These are phyloP conservation scores for Hortaea werneckii DNA, from an alignment of 2,329 filamentous ascomycete genomes.

Conservation along the genomic window DNA sequence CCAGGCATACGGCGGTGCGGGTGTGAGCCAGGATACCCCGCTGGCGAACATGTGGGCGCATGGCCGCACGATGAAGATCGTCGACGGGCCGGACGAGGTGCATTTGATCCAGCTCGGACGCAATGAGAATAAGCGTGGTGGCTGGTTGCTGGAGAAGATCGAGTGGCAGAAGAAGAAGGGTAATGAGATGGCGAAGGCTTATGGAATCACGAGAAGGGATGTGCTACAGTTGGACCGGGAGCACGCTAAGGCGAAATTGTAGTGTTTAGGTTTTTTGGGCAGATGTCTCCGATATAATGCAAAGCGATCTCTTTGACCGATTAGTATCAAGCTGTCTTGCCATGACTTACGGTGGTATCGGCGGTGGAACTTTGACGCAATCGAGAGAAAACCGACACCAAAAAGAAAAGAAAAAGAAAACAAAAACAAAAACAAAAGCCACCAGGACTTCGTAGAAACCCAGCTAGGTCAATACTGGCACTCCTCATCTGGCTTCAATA, in stretches of 20 bases:
- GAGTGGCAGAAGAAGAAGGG: conserved; percentile 55
- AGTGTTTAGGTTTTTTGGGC: too few species aligned
- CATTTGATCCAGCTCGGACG: conserved; percentile 72
- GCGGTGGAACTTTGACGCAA: too few species aligned
- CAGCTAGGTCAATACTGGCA: too few species aligned
- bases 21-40: conserved; percentile 89
- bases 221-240: conserved; percentile 32
- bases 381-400: too few species aligned
- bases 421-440: too few species aligned
- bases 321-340: too few species aligned
- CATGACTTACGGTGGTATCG: too few species aligned
- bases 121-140: conserved; percentile 60
- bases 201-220: conserved; percentile 38
- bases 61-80: conserved; percentile 25
- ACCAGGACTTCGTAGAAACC: too few species aligned
- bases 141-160: conserved; percentile 48
- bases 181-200: conserved; percentile 54
- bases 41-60: conserved; percentile 50
- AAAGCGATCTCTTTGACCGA: too few species aligned
- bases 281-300: too few species aligned
- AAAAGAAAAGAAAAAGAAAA: too few species aligned
- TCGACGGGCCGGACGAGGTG: conserved; percentile 91
- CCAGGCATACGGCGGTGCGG: conserved; percentile 82
- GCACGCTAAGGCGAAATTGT: conserved; percentile 32
- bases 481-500: too few species aligned